A percentile compares a stretch with the other conserved stretches of the same genome.
phyloP scores from a whole-genome alignment of 2,329 filamentous ascomycete species.

The Geosmithia morbida region DNA sequence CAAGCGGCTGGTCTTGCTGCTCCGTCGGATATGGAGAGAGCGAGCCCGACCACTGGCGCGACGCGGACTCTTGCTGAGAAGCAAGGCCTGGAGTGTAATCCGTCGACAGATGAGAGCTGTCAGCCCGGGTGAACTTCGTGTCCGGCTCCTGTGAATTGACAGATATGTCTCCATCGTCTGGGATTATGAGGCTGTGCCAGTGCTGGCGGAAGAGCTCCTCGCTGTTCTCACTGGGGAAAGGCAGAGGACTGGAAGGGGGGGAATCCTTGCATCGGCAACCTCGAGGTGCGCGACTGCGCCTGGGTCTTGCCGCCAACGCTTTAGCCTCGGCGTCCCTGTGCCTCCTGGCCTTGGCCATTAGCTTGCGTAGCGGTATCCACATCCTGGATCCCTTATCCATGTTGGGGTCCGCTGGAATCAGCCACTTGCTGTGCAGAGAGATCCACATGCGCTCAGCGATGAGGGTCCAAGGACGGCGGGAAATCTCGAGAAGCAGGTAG shows the following conservation, averaged over 20 bases:
- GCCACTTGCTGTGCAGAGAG: constrained; percentile 27
- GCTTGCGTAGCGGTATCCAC: constrained; percentile 24
- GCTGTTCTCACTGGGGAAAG: constrained; percentile 7
- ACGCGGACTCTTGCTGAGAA: background rate
- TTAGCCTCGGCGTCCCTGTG: constrained; percentile 21
- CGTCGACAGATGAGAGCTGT: background rate
- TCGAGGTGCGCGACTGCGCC: constrained; percentile 12
- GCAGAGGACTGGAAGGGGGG: constrained; percentile 15
- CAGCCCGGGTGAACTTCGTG: constrained; percentile 1
- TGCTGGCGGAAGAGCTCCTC: constrained; percentile 13
- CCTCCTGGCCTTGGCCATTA: constrained; percentile 21
- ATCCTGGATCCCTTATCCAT: constrained; percentile 15
- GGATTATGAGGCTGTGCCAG: constrained; percentile 14
- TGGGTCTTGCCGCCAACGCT: constrained; percentile 14
- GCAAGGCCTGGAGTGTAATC: background rate
- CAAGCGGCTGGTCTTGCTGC: background rate
- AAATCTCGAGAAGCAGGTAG: constrained; percentile 37
- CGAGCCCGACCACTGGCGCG: background rate
- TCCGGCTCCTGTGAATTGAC: background rate
- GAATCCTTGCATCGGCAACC: constrained; percentile 10
- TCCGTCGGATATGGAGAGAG: background rate
- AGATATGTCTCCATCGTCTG: background rate
- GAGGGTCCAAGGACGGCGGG: constrained; percentile 28
- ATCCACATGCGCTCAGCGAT: constrained; percentile 31
- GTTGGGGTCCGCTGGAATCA: constrained; percentile 18